Conservation (phyloP, 148 eudicot species). For the Oxyria digyna region DNA sequence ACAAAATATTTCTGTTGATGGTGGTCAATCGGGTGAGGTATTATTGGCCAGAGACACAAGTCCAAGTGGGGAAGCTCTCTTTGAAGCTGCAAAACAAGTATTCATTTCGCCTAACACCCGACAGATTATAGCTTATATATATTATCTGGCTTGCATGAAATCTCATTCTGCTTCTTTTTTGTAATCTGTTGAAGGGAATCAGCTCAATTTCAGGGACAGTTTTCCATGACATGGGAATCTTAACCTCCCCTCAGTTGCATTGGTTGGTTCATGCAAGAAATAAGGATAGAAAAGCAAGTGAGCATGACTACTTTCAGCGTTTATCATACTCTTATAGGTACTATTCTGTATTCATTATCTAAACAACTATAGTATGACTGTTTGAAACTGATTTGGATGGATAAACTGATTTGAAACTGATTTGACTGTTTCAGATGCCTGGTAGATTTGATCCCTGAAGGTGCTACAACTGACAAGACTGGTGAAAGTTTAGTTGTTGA, state of each 20-base stretch:
- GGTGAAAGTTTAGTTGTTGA: constrained; percentile 61
- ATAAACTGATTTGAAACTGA: not conserved
- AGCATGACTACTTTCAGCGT: constrained; percentile 57
- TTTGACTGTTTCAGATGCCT: constrained; percentile 42
- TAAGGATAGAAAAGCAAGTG: constrained; percentile 56
- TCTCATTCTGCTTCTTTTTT: constrained; percentile 2
- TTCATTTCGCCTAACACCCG: constrained; percentile 5
- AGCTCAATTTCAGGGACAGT: constrained; percentile 48
- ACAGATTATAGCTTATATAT: not conserved
- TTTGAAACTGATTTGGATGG: not conserved
- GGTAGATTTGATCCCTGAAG: constrained; percentile 53
- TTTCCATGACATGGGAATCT: constrained; percentile 61
- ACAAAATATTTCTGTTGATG: constrained; percentile 54
- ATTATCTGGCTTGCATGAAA: not conserved
- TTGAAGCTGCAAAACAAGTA: constrained; percentile 89
- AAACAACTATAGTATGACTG: not conserved
- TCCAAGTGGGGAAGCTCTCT: constrained; percentile 75
- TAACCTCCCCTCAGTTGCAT: constrained; percentile 89
- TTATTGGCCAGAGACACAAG: constrained; percentile 86
- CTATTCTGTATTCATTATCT: constrained; percentile 7
- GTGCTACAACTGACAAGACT: constrained; percentile 10
- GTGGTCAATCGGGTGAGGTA: constrained; percentile 32
- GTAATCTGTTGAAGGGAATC: constrained; percentile 48
- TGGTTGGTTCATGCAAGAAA: constrained; percentile 97
- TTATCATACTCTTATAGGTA: constrained; percentile 69